Base-by-base conservation (phyloP, 371 early-diverging fungal species). In the Apophysomyces sp. region DNA sequence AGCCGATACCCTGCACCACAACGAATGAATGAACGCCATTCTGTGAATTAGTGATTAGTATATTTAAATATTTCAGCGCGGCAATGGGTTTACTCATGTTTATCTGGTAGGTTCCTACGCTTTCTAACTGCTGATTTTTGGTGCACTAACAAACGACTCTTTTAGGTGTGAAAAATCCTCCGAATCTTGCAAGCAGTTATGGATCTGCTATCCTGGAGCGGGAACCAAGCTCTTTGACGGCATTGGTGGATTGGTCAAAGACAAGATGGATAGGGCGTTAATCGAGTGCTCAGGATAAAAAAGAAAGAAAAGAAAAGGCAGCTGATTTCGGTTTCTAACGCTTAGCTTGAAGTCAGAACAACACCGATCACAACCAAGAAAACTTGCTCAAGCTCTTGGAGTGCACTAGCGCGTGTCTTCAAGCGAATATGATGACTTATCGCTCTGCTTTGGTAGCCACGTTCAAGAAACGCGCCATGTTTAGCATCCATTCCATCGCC, bases 31-130 rank as follows among this genome's bases (percentile, higher is more conserved):
- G 58, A 0, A 65, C 68, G 7, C 68, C 63, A 1, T 67, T 65
- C 55, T 51, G 51, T 29, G 65, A 65, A 40, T 55, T 57, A 36
- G 54, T 72, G 1, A 65, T 72, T 13, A 62, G 61, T 2, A 27
- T 71, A 3, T 64, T 67, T 59, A 71, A 71, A 52, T 71, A 71
- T 27, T 67, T 61, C 28, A 65, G 63, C 40, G 67, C 67, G 3
- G 55, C 60, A 5, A 62, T 62, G 24, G 57, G 57, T 27, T 49
- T 60, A 18, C 11, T 62, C 4, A 57, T 61, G 28, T 66, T 66
- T 44, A 59, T 63, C 55, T 70, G 71, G 71, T 65, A 69, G 59
- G 58, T 7, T 37, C 52, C 6, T 44, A 28, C 40, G 24, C 55
- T 8, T 41, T 54, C 36, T 34, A 31, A 30, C 16, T 6, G 27